Conservation (phyloP, 2,329 filamentous ascomycete genomes). For the Aspergillus ibericus region DNA sequence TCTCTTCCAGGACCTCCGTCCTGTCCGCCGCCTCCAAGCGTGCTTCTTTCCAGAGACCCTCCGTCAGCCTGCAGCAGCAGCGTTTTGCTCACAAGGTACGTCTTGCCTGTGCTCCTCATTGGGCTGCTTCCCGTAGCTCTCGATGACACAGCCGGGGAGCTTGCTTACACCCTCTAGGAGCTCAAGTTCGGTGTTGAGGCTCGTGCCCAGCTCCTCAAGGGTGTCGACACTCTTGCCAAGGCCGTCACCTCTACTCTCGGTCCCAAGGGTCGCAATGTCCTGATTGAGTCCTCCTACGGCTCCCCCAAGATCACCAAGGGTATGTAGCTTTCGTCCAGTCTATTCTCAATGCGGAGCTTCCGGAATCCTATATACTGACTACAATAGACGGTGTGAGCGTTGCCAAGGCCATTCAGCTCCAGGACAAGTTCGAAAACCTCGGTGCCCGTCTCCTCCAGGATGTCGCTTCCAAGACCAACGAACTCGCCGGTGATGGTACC, state of each 20-base stretch:
- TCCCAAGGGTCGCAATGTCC: constrained; percentile 95
- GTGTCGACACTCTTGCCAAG: constrained; percentile 95
- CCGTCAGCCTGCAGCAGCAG: constrained; percentile 79
- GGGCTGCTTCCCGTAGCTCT: constrained; percentile 20
- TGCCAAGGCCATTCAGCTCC: constrained; percentile 82
- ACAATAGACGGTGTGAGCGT: constrained; percentile 78
- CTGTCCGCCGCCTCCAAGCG: constrained; percentile 62
- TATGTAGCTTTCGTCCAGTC: constrained; percentile 48
- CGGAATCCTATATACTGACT: constrained; percentile 22
- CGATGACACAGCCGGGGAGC: constrained; percentile 17
- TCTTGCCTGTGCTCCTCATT: constrained; percentile 7
- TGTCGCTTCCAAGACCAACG: constrained; percentile 98
- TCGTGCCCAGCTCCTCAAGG: constrained; percentile 81
- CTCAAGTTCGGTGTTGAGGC: constrained; percentile 97
- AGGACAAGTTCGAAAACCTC: constrained; percentile 99
- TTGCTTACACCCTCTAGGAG: constrained; percentile 62
- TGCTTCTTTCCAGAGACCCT: constrained; percentile 61
- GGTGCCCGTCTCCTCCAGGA: constrained; percentile 95
- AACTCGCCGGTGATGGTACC: constrained; percentile 96
- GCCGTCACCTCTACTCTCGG: constrained; percentile 95
- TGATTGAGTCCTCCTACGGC: constrained; percentile 98
- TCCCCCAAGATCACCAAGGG: constrained; percentile 99
- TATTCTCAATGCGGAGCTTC: constrained; percentile 6
- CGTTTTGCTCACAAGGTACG: constrained; percentile 96
- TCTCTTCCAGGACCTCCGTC: constrained; percentile 80